phyloP scores from a whole-genome alignment of 345 rosid species.

The Hibiscus mutabilis region DNA sequence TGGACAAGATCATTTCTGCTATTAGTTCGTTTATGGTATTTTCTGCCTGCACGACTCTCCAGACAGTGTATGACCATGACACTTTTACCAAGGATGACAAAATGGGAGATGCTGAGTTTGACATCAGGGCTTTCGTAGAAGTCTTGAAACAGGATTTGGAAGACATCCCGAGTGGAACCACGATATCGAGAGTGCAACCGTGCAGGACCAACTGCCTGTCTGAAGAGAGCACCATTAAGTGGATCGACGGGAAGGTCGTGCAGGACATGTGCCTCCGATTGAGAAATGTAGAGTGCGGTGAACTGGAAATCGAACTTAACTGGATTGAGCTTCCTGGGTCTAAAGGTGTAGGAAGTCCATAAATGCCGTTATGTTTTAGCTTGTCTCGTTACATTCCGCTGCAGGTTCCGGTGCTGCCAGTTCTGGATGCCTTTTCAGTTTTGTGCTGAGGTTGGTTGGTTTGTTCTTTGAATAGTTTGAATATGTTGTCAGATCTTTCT shows the following conservation, averaged over 20 bases:
- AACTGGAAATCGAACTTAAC: conserved; percentile 72
- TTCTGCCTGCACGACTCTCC: conserved; percentile 9
- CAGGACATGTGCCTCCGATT: conserved; percentile 67
- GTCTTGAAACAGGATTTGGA: conserved; percentile 54
- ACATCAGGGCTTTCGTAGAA: conserved; percentile 50
- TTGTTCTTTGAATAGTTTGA: neutral
- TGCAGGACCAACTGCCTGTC: conserved; percentile 59
- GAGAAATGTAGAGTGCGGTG: conserved; percentile 83
- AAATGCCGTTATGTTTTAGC: neutral
- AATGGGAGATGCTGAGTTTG: conserved; percentile 92
- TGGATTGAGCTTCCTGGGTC: conserved; percentile 86
- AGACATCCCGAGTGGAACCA: conserved; percentile 52
- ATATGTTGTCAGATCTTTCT: neutral
- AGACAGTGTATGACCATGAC: conserved; percentile 87
- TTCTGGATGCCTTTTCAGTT: neutral
- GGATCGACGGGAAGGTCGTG: conserved; percentile 41
- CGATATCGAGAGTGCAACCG: conserved; percentile 45
- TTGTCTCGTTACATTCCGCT: neutral
- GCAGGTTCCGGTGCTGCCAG: neutral
- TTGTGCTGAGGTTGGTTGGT: neutral
- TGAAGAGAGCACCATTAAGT: conserved; percentile 50
- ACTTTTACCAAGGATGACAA: conserved; percentile 77
- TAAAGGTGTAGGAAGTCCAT: conserved; percentile 33
- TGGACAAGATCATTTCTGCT: neutral
- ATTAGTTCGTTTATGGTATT: neutral